Evolutionary conservation across 1,284 basidiomycete species (phyloP).

Genomic region (Heterobasidion irregulare): DNA sequence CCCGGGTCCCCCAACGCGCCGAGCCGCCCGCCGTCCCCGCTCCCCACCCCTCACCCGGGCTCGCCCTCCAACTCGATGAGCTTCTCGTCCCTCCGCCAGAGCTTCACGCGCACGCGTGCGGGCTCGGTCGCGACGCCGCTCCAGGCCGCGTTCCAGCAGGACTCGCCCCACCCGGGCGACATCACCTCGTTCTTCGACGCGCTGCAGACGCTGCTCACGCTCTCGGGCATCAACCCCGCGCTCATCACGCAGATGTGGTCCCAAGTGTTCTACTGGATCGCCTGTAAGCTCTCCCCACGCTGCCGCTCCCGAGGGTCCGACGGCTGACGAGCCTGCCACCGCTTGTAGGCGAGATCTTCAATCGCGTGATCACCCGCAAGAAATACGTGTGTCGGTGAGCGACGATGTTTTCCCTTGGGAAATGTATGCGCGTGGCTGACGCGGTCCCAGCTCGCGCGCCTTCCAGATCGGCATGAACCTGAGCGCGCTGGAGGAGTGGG

Average conservation of each 20-base stretch:
- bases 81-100: slow-evolving; percentile 59
- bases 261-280: slow-evolving; percentile 91
- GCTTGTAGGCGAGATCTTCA: slow-evolving; percentile 81
- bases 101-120: slow-evolving; percentile 42
- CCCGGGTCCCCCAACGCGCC: slow-evolving; percentile 32
- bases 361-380: slow-evolving; percentile 85
- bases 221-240: slow-evolving; percentile 89
- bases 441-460: slow-evolving; percentile 59
- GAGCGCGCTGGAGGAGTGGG: slow-evolving; percentile 87
- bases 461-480: slow-evolving; percentile 90
- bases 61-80: slow-evolving; percentile 32
- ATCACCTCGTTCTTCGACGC: slow-evolving; percentile 82
- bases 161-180: slow-evolving; percentile 29
- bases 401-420: slow-evolving; percentile 1
- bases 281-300: slow-evolving; percentile 44
- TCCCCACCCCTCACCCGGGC: slow-evolving; percentile 28
- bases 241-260: slow-evolving; percentile 90
- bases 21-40: slow-evolving; percentile 39
- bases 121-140: slow-evolving; percentile 36
- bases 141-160: slow-evolving; percentile 44
- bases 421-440: slow-evolving; percentile 1
- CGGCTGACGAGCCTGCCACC: neutral
- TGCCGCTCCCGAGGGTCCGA: neutral
- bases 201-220: slow-evolving; percentile 77
- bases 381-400: slow-evolving; percentile 86